Conservation (phyloP, 768 basidiomycete genomes). For the Goffeauzyma gilvescens region DNA sequence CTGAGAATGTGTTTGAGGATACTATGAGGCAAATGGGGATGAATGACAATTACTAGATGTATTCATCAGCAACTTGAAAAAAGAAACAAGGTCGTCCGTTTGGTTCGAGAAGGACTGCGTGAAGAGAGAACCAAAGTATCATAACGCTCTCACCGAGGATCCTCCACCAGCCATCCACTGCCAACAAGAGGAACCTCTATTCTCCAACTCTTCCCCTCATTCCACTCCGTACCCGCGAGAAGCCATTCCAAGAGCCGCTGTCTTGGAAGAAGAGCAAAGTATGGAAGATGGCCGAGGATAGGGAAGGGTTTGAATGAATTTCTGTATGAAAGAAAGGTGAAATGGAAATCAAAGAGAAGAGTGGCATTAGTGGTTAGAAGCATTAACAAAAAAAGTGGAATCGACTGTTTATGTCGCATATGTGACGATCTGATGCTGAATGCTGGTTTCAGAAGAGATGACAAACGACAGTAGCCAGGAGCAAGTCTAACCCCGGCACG, state of each 20-base stretch:
- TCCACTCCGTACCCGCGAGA: constrained; percentile 4
- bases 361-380: no score
- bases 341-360: no score
- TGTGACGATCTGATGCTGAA: no score
- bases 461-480: no score
- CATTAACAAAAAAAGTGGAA: no score
- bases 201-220: constrained; percentile 5
- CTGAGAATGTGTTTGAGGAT: constrained; percentile 15
- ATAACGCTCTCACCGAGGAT: constrained; percentile 22
- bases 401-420: no score
- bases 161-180: constrained; percentile 10
- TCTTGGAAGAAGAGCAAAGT: constrained; percentile 6
- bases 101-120: no score
- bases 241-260: constrained; percentile 13
- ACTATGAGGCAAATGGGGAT: background rate
- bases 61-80: background rate
- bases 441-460: no score
- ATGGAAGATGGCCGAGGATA: constrained; percentile 16
- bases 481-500: no score
- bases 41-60: background rate
- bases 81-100: no score
- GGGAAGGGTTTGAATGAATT: constrained; percentile 11
- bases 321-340: no score
- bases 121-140: no score
- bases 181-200: constrained; percentile 10